These are phyloP conservation scores for Quillaja saponaria DNA, from an alignment of 306 rosid genomes.

Conservation along the genomic window DNA sequence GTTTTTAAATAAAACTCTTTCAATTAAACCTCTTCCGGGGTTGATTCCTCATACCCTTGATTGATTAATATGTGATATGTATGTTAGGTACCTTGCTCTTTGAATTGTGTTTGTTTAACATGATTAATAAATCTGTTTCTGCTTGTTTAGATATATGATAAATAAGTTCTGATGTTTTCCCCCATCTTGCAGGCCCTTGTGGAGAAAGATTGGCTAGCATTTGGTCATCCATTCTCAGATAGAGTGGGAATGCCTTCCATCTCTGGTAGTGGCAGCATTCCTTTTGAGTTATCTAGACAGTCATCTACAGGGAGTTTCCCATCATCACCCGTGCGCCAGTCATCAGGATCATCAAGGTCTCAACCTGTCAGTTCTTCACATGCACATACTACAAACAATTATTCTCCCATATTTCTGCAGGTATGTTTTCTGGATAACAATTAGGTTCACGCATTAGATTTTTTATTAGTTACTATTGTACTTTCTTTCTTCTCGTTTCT, in stretches of 20 bases:
- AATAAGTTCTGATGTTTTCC: not conserved
- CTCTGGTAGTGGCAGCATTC: conserved; percentile 53
- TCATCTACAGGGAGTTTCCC: conserved; percentile 58
- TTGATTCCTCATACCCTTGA: too few relatives aligned
- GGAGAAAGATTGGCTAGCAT: conserved; percentile 98
- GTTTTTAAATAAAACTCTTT: conserved; percentile 19
- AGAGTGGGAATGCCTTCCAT: conserved; percentile 69
- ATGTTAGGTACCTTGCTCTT: conserved; percentile 15
- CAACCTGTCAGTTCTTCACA: conserved; percentile 65
- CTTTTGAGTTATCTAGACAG: conserved; percentile 84
- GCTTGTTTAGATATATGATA: too few relatives aligned
- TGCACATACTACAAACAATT: conserved; percentile 61
- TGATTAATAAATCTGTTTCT: too few relatives aligned
- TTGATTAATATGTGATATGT: conserved; percentile 15
- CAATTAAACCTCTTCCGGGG: not conserved
- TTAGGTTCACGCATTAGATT: not conserved
- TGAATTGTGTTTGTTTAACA: not conserved
- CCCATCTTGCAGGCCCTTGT: conserved; percentile 66
- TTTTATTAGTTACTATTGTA: conserved; percentile 18
- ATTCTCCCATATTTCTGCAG: conserved; percentile 97
- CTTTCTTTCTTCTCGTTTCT: conserved; percentile 14
- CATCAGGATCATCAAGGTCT: conserved; percentile 63
- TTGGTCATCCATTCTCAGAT: conserved; percentile 95
- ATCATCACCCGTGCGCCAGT: conserved; percentile 71
- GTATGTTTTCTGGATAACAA: conserved; percentile 43